Conservation (phyloP, 345 rosid species). For the Eucalyptus sp. region DNA sequence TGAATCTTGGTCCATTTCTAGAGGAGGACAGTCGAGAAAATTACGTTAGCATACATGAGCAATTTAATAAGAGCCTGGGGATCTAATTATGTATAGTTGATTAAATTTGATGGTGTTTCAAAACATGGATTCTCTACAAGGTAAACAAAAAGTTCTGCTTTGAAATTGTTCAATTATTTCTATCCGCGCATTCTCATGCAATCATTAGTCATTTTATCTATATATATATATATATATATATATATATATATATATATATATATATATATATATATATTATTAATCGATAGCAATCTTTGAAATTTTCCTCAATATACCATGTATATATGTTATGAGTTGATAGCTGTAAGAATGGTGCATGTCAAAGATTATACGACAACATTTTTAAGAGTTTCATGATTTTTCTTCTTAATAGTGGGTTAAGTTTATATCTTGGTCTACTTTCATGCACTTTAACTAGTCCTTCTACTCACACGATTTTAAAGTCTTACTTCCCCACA, state of each 20-base stretch:
- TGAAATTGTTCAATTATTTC: not conserved
- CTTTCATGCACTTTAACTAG: not conserved
- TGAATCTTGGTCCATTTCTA: not conserved
- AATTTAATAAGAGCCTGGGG: not conserved
- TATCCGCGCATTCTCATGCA: accelerated
- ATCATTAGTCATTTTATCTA: accelerated
- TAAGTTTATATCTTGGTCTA: not conserved
- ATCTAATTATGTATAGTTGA: not conserved
- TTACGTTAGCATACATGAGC: not conserved
- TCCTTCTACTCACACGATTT: not conserved
- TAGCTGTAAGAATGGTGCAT: not conserved
- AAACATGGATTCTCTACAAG: not conserved
- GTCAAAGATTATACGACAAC: not conserved
- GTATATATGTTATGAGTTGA: accelerated
- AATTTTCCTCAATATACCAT: accelerated
- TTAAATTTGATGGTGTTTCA: not conserved
- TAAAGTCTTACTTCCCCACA: not conserved
- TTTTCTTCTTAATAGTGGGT: not conserved
- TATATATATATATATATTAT: not conserved
- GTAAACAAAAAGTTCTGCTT: accelerated
- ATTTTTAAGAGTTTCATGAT: accelerated
- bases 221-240: not conserved
- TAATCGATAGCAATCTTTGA: accelerated
- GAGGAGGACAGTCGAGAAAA: not conserved
- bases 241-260: not conserved